phyloP scores from a whole-genome alignment of 2,329 filamentous ascomycete genomes.

The Penicillium hesseltinei region DNA sequence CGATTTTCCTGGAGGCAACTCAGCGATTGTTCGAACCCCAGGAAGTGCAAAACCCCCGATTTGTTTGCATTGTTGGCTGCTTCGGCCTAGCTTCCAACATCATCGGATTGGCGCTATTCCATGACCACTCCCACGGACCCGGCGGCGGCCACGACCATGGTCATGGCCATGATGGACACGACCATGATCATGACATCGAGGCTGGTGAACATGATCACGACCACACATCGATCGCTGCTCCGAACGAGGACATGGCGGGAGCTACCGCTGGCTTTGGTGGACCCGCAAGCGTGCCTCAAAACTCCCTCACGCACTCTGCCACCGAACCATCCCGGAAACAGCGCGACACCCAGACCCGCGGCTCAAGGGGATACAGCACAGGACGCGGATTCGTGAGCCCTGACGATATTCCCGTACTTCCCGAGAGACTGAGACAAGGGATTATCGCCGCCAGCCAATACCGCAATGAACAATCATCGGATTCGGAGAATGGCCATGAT shows the following conservation, averaged over 20 bases:
- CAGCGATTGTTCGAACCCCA: conserved; percentile 90
- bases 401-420: conserved; percentile 77
- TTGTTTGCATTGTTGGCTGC: conserved; percentile 87
- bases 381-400: conserved; percentile 56
- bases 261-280: not conserved
- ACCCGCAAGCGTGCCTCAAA: conserved; percentile 24
- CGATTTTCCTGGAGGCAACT: conserved; percentile 92
- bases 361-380: conserved; percentile 42
- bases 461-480: conserved; percentile 53
- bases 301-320: conserved; percentile 30
- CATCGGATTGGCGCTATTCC: conserved; percentile 83
- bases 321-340: conserved; percentile 33
- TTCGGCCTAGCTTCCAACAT: conserved; percentile 85
- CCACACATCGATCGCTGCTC: not conserved
- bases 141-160: conserved; percentile 46
- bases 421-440: conserved; percentile 84
- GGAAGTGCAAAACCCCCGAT: conserved; percentile 75
- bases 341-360: conserved; percentile 28
- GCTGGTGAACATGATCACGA: conserved; percentile 58
- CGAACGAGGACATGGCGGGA: not conserved
- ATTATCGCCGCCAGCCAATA: conserved; percentile 81
- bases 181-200: conserved; percentile 39
- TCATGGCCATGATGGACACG: conserved; percentile 52
- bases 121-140: conserved; percentile 80
- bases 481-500: conserved; percentile 56